These are phyloP conservation scores for Skeletonema potamos DNA, from an alignment of 108 stramenopile genomes.

Conservation along the genomic window DNA sequence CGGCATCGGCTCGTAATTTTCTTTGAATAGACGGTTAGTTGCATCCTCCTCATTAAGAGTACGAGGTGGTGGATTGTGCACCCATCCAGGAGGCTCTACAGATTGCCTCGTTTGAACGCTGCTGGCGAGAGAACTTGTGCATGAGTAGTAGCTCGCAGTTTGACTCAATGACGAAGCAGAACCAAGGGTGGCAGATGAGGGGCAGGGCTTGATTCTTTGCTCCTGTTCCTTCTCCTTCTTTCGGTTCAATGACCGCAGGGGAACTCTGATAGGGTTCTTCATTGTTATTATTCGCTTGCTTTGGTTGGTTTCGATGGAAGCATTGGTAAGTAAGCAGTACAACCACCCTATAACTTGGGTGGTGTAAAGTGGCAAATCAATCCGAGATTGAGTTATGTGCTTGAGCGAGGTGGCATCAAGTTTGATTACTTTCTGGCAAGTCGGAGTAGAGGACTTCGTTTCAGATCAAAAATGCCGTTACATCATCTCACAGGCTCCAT, in stretches of 20 bases:
- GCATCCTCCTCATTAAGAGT: neutral
- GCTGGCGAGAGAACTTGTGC: neutral
- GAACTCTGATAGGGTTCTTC: neutral
- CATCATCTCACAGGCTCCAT: too few relatives aligned
- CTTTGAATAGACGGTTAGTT: neutral
- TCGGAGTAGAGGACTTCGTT: too few relatives aligned
- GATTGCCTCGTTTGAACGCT: neutral
- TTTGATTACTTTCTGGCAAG: too few relatives aligned
- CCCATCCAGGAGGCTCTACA: neutral
- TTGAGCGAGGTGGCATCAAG: too few relatives aligned
- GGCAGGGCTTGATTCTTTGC: constrained; percentile 3
- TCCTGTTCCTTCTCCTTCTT: neutral
- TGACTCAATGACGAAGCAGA: neutral
- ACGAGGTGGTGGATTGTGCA: neutral
- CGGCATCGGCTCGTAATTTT: neutral
- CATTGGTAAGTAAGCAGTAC: too few relatives aligned
- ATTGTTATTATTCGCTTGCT: neutral
- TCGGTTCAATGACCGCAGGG: neutral
- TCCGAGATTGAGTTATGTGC: too few relatives aligned
- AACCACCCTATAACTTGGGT: too few relatives aligned
- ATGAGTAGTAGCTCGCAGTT: neutral
- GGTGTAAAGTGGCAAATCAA: too few relatives aligned
- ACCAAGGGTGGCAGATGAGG: neutral
- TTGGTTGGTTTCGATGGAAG: neutral
- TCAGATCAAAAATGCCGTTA: neutral